A percentile compares a stretch with the other conserved stretches of the same genome.
Evolutionary conservation across 352 stramenopile species (phyloP).

Genomic region (Phytophthora citricola): DNA sequence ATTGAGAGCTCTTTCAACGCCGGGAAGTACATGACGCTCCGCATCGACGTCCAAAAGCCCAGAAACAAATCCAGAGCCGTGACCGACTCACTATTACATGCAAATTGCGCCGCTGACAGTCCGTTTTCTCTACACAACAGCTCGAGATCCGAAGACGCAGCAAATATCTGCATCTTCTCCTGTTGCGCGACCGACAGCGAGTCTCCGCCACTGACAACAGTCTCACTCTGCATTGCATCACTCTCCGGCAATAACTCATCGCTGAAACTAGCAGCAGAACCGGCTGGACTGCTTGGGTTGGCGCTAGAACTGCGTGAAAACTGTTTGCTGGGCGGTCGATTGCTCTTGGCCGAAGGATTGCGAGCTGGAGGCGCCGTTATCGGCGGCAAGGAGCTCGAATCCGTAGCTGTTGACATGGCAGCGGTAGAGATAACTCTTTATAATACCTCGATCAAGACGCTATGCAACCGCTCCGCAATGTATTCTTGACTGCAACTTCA

Average conservation of each 20-base stretch:
- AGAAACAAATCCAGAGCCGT: conserved; percentile 76
- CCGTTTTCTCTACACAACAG: conserved; percentile 75
- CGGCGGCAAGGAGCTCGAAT: conserved; percentile 25
- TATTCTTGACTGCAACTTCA: conserved; percentile 14
- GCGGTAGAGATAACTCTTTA: background rate
- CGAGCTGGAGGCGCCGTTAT: conserved; percentile 12
- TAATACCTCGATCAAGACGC: conserved; percentile 2
- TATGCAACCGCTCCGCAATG: no score
- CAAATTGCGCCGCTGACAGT: conserved; percentile 62
- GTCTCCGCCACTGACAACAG: conserved; percentile 3
- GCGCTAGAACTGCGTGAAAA: background rate
- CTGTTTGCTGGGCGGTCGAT: conserved; percentile 17
- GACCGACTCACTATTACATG: conserved; percentile 44
- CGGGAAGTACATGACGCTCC: conserved; percentile 68
- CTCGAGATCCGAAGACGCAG: conserved; percentile 57
- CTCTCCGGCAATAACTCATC: conserved; percentile 12
- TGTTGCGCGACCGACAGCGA: conserved; percentile 37
- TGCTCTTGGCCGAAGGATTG: conserved; percentile 17
- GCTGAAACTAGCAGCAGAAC: conserved; percentile 15
- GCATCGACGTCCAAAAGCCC: conserved; percentile 80
- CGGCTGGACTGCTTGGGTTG: background rate
- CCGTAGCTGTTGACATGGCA: background rate
- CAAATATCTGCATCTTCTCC: conserved; percentile 48
- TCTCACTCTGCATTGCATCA: conserved; percentile 6
- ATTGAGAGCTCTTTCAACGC: conserved; percentile 74